Evolutionary conservation across 441 rosid species (phyloP), one percentile per base, ranked within the genome.

Genomic region (Flueggea neowawraea): DNA sequence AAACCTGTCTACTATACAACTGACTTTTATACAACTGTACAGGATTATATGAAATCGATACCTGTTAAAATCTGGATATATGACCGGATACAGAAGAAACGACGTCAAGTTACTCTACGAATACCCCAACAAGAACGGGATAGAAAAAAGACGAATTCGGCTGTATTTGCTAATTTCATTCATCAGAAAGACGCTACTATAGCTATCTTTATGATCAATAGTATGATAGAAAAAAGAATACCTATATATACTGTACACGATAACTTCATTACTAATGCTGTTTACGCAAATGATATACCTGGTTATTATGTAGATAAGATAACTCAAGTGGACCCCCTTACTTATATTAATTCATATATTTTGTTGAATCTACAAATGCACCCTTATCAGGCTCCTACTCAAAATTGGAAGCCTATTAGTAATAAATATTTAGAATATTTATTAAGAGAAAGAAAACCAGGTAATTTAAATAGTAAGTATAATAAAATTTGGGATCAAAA

Each of bases 131-230:
- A n/a, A 44, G 48, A 60, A 6, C 13, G 54, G n/a, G 64, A 60
- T 49, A 31, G 41, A 8, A 60, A 28, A 15, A 60, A 60, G 54
- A 60, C 54, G 12, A 4, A n/a, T 10, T 6, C 36, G 6, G 13
- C 64, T 60, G 47, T 28, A 7, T 60, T 60, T 48, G 64, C 39
- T 28, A 60, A 60, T 15, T 60, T 60, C 54, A 60, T 60, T 17
- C 64, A 60, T 60, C 64, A 60, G 64, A 60, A 48, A 48, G 64
- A 60, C 47, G 64, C 64, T 13, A 15, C 12, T 22, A 47, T 60
- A 22, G 64, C 64, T 10, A 60, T 60, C 31, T 6, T 6, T 49
- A 28, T 47, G 53, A 28, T 60, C 4, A 10, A 16, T 12, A 31
- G 16, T 4, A 60, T 60, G 64, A 7, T 5, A 9, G n/a, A 44